Base-by-base conservation (phyloP, 441 rosid species). In the Eugenia klotzschiana region DNA sequence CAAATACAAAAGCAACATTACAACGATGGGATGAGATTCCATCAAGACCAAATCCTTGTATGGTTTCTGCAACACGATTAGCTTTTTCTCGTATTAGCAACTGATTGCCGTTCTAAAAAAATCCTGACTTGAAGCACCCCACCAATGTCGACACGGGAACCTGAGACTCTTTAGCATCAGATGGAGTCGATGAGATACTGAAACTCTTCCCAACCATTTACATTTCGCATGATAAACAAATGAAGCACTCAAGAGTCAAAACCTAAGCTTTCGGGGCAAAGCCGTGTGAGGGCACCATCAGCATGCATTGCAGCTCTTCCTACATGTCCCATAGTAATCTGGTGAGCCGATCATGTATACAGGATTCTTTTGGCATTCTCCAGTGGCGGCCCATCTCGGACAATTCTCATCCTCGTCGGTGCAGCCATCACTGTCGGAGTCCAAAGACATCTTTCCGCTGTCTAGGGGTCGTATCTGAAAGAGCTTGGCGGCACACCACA, bases 331-430 rank as follows among this genome's bases (percentile, higher is more conserved):
- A 2, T 85, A 95, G 89, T 97, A 94, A 88, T 95, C 98, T 25
- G 96, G 94, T 55, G 98, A 91, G 79, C 99, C 98, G 43, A 91
- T 85, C 99, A 97, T 95, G 90, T 85, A 97, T 26, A 97, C 91
- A 13, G 98, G 95, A 83, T 97, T 97, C 86, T 87, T 95, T 87
- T 90, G 88, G 88, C 98, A 95, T 85, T 97, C 99, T 2, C 98
- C 98, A 8, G 82, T 81, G 50, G 92, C 92, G 81, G 98, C 99
- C 98, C 99, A 97, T 57, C 84, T 52, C 16, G 89, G 85, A 84
- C 98, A 97, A 80, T 74, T 89, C 12, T 90, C 91, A 80, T 97
- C 99, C 91, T 97, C 98, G 52, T 97, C 98, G 3, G 86, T 86
- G 87, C 99, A 97, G 33, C 90, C 95, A 5, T 50, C 82, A 73